Conservation (phyloP, 1,284 basidiomycete species). For the Inonotus obliquus region DNA sequence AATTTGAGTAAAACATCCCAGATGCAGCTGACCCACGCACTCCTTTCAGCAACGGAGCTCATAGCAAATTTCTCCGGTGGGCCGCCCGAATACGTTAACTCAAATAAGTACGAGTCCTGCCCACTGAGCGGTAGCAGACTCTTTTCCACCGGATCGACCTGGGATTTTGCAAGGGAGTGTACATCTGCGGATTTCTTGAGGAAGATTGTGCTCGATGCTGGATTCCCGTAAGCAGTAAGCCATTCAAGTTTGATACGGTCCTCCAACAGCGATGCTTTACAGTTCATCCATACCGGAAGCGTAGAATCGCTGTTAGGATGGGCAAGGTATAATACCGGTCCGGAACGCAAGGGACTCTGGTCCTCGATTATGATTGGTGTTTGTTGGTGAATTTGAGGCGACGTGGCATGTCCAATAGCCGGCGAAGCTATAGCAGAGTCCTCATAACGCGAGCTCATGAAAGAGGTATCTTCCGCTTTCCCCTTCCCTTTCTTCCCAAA, state of each 20-base stretch:
- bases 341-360: slow-evolving; percentile 28
- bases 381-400: neutral
- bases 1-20: slow-evolving; percentile 58
- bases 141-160: slow-evolving; percentile 41
- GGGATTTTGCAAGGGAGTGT: slow-evolving; percentile 44
- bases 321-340: slow-evolving; percentile 49
- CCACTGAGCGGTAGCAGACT: slow-evolving; percentile 35
- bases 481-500: slow-evolving; percentile 50
- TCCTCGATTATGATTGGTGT: neutral
- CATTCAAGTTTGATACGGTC: slow-evolving; percentile 46
- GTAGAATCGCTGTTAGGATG: slow-evolving; percentile 26
- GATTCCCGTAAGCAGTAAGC: slow-evolving; percentile 39
- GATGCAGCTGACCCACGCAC: slow-evolving; percentile 65
- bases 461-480: slow-evolving; percentile 26
- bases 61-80: slow-evolving; percentile 57
- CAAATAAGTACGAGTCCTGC: slow-evolving; percentile 47
- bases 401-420: neutral
- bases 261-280: slow-evolving; percentile 44
- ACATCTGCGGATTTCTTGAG: slow-evolving; percentile 56
- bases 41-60: slow-evolving; percentile 53
- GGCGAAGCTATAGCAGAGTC: neutral
- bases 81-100: slow-evolving; percentile 51
- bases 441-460: slow-evolving; percentile 8
- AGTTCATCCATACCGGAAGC: slow-evolving; percentile 49
- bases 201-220: slow-evolving; percentile 42